phyloP scores from a whole-genome alignment of 75 land plant species.

The Pinus taeda region DNA sequence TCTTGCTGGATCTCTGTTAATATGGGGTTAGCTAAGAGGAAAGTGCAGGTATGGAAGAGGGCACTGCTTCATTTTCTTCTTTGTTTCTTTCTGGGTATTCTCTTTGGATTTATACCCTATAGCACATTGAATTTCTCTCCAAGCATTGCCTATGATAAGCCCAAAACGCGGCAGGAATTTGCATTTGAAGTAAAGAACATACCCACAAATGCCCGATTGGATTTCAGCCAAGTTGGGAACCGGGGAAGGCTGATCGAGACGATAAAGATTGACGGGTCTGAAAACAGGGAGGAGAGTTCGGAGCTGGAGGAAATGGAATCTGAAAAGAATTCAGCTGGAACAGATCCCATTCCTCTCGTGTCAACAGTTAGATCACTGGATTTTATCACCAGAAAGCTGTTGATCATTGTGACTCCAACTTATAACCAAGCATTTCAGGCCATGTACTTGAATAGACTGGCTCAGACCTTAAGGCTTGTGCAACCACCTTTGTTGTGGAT shows the following conservation, averaged over 20 bases:
- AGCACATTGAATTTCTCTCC: constrained; percentile 13
- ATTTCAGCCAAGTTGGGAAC: constrained; percentile 14
- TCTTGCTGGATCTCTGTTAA: background rate
- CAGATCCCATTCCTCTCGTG: background rate
- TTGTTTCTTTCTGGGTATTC: constrained; percentile 62
- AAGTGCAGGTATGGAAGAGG: constrained; percentile 52
- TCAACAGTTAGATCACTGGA: constrained; percentile 5
- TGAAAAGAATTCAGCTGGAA: background rate
- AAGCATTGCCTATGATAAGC: background rate
- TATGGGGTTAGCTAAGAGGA: constrained; percentile 31
- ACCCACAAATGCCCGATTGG: constrained; percentile 8
- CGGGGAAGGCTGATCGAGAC: constrained; percentile 12
- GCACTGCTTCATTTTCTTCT: constrained; percentile 59
- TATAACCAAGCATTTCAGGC: constrained; percentile 51
- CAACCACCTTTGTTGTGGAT: constrained; percentile 84
- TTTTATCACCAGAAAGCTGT: constrained; percentile 32
- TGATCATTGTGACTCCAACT: constrained; percentile 87
- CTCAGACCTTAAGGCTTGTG: constrained; percentile 66
- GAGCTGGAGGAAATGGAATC: background rate
- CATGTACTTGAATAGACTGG: constrained; percentile 59
- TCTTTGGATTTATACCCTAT: constrained; percentile 57
- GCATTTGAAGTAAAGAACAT: constrained; percentile 12
- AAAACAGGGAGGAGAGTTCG: constrained; percentile 2
- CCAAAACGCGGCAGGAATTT: constrained; percentile 12
- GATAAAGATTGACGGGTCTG: constrained; percentile 9